These are phyloP conservation scores for Kazachstania taianensis DNA, from an alignment of 805 yeast genomes.

Conservation along the genomic window DNA sequence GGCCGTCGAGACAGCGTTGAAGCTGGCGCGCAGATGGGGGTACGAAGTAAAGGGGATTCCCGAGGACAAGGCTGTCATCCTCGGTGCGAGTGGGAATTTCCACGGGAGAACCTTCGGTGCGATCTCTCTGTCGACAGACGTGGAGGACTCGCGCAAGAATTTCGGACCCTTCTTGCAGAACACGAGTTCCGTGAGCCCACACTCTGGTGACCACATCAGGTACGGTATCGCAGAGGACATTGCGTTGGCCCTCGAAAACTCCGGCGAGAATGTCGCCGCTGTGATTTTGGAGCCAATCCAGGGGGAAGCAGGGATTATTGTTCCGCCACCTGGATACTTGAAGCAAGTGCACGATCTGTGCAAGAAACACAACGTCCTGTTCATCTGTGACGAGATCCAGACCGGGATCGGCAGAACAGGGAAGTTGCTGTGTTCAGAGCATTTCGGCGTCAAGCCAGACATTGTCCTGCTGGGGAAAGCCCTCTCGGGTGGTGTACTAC, in stretches of 20 bases:
- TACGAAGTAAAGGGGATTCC: slow-evolving; percentile 79
- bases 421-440: slow-evolving; percentile 84
- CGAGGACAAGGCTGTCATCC: slow-evolving; percentile 71
- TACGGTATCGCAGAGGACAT: slow-evolving; percentile 83
- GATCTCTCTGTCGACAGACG: slow-evolving; percentile 89
- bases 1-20: slow-evolving; percentile 92
- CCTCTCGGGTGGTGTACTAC: slow-evolving; percentile 87
- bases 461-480: slow-evolving; percentile 88
- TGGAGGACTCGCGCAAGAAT: slow-evolving; percentile 72
- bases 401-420: slow-evolving; percentile 98
- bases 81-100: slow-evolving; percentile 84
- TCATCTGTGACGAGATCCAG: slow-evolving; percentile 95
- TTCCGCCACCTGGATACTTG: slow-evolving; percentile 78
- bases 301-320: slow-evolving; percentile 97
- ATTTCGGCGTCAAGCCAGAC: slow-evolving; percentile 78
- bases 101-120: slow-evolving; percentile 95
- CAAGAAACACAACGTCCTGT: slow-evolving; percentile 70
- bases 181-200: slow-evolving; percentile 79
- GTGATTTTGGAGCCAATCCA: slow-evolving; percentile 90
- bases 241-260: slow-evolving; percentile 65
- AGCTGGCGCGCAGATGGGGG: slow-evolving; percentile 96
- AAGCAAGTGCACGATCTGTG: slow-evolving; percentile 63
- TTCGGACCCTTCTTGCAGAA: slow-evolving; percentile 85
- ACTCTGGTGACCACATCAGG: slow-evolving; percentile 53
- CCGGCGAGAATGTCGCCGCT: slow-evolving; percentile 87